Evolutionary conservation across 495 filamentous ascomycete genomes (phyloP), one percentile per base, ranked within the genome.

Genomic region (Hypoxylon cercidicola): DNA sequence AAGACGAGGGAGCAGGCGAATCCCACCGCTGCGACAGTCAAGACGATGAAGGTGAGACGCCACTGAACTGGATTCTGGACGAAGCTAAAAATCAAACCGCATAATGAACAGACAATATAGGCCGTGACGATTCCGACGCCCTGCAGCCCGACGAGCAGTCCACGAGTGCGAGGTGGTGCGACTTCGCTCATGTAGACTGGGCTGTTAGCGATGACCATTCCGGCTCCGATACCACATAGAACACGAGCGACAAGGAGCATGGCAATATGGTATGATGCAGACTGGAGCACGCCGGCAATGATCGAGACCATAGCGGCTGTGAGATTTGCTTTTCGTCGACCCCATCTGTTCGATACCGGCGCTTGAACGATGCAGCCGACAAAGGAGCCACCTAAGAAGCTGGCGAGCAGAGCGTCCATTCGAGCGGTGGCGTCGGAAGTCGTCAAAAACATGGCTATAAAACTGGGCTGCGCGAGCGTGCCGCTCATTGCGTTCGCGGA

Each of bases 131-230:
- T 51, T 0, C 48, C 48, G 41, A 66, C 30, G 4, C 56, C 62
- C 16, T 66, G 62, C 23, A 44, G 52, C 11, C 68, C 64, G 16
- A 67, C 69, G 8, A 73, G 57, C 16, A 69, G 13, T 1, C 69
- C 69, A 5, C 71, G 60, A 39, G 56, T 65, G 20, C 67, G 70
- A 39, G 69, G 64, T 41, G 69, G 71, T 5, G 71, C 57, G 9
- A 74, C 62, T 62, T 74, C 66, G 35, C 70, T 72, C 69, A 72
- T 71, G 44, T 74, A 72, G 13, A 74, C 69, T 0, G 69, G 69
- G 16, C 50, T 62, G 19, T 72, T 72, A 34, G 65, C 60, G 21
- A 69, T 62, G 15, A 72, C 55, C 58, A 74, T 74, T 25, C 71
- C 71, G 13, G 55, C 62, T 2, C 66, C 69, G 23, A 70, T 55